These are phyloP conservation scores for Plasmodium malariae DNA, from an alignment of 169 alveolate species.

Conservation along the genomic window DNA sequence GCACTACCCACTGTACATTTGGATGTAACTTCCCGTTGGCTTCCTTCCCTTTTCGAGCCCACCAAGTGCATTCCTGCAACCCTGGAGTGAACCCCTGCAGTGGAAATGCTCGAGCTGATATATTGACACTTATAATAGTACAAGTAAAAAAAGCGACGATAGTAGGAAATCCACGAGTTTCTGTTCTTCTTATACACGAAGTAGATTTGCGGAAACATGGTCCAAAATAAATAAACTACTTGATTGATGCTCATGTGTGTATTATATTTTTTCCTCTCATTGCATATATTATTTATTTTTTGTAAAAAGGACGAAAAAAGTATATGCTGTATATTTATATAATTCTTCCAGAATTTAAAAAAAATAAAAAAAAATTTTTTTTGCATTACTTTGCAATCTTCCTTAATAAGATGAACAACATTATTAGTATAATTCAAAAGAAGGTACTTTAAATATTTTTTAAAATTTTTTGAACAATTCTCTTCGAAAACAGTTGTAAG, in stretches of 20 bases:
- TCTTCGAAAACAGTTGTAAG: neutral
- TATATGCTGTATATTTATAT: neutral
- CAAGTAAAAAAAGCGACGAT: neutral
- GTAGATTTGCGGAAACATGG: neutral
- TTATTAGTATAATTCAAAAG: neutral
- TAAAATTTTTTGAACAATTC: neutral
- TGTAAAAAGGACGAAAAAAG: slow-evolving; percentile 11
- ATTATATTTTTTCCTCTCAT: slow-evolving; percentile 11
- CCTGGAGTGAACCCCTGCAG: too few relatives aligned
- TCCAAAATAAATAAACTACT: slow-evolving; percentile 5
- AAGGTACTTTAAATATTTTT: neutral
- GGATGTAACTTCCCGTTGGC: too few relatives aligned
- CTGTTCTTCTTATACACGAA: slow-evolving; percentile 1
- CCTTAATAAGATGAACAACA: neutral
- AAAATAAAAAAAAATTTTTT: neutral
- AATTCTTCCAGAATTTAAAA: neutral
- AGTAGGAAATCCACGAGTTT: neutral
- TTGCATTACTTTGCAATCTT: neutral
- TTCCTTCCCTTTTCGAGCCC: too few relatives aligned
- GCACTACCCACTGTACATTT: too few relatives aligned
- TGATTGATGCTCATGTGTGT: slow-evolving; percentile 33
- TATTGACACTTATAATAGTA: neutral
- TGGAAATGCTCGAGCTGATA: neutral
- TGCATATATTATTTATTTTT: neutral
- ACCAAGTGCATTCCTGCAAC: too few relatives aligned